Evolutionary conservation across 768 basidiomycete species (phyloP), one percentile per base, ranked within the genome.

Genomic region (Serendipita sp.): DNA sequence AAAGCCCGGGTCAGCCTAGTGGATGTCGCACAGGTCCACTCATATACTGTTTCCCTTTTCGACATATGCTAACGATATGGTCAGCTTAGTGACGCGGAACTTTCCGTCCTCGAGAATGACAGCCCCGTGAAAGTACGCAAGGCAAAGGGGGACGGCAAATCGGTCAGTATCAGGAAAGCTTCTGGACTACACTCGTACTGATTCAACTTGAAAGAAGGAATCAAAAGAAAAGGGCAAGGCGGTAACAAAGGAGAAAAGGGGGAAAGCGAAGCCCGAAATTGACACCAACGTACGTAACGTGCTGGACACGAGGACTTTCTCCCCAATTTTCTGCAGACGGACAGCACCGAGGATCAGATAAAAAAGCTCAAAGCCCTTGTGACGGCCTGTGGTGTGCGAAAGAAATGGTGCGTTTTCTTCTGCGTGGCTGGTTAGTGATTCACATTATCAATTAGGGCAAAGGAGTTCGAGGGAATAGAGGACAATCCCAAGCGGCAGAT

Each of bases 321-420:
- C 16, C 28, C 26, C 22, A 33, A 62, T 44, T 28, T 56, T 53
- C 61, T 58, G 33, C 30, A 58, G 53, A 26, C 28, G 58, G 64
- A 68, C 2, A 85, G 84, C 69, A 83, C 87, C 44, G 89, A 90
- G 65, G 85, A 84, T 69, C 82, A 77, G 0, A 81, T 90, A 65
- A 88, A 86, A 69, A 80, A 77, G 48, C 76, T 90, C 17, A 91
- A 91, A 88, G 75, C 82, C 16, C 72, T 87, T 14, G 81, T 92
- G 1, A 70, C 79, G 14, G 85, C 86, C 1, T 90, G 90, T 65
- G 89, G 89, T 3, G 77, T 86, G 17, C 82, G 87, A 63, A 90
- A 84, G 71, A 74, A 80, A 3, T 92, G 89, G 89, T 77, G 79
- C 7, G 66, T 30, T 16, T 38, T 24, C 42, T 20, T 60, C 42